Base-by-base conservation (phyloP, 208 protist genomes). In the Leptomonas pyrrhocoris region DNA sequence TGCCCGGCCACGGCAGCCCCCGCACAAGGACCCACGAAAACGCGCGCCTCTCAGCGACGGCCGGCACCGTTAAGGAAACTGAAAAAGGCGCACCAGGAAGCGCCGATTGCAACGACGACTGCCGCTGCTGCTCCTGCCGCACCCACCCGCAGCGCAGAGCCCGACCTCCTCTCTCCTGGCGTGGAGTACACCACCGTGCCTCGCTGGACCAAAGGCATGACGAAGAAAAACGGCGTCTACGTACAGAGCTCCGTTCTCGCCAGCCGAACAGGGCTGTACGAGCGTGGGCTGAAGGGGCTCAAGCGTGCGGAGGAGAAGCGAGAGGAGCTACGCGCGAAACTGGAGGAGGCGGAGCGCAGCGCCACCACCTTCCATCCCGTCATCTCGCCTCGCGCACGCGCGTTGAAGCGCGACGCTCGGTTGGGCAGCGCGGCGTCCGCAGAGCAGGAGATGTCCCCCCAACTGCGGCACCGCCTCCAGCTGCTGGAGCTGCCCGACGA, bases 401-500 rank as follows among this genome's bases (percentile, higher is more conserved):
- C 45, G 51, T 27, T 72, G 28, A 59, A 48, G 62, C 55, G 65
- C 60, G 30, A 45, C 46, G 31, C 38, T 1, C 43, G 25, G 6
- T 21, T 21, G 3, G 50, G 42, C 64, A 36, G 54, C 53, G 49
- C 16, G 23, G 48, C 23, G 46, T 34, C 51, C 0, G 65, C 34
- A 7, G 61, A 68, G 55, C 65, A 18, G 19, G 59, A 73, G 23
- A 40, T 36, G 48, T 54, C 74, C 21, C 27, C 63, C 27, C 64
- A 77, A n/a, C 62, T 88, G 42, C 80, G 81, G 13, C 75, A 87
- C 43, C 80, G 80, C 18, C 57, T 86, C 30, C 72, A 74, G 16
- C 53, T 89, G 65, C 79, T 87, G 48, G 80, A 90, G 59, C 49
- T 83, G 36, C 84, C 80, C 28, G 65, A 79, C 30, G 74, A 80